phyloP scores from a whole-genome alignment of 2,329 filamentous ascomycete species.

The Aphanoascus verrucosus region DNA sequence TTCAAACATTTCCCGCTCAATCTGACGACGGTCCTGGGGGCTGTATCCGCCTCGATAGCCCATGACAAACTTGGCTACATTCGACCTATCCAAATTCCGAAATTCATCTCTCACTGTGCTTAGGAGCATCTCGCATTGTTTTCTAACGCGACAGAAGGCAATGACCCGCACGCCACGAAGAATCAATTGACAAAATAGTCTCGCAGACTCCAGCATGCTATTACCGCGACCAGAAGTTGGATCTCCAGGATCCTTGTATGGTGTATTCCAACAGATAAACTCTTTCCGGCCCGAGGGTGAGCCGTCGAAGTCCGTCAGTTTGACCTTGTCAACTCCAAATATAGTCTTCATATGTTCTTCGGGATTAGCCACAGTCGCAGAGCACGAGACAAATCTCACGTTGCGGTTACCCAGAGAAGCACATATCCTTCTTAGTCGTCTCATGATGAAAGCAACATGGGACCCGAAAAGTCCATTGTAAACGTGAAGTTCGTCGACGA shows the following conservation, averaged over 20 bases:
- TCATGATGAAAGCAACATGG: conserved; percentile 91
- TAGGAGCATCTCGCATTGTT: conserved; percentile 76
- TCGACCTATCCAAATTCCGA: conserved; percentile 57
- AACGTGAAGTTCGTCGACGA: conserved; percentile 85
- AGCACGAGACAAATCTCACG: conserved; percentile 89
- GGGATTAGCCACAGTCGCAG: conserved; percentile 90
- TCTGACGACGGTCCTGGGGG: conserved; percentile 72
- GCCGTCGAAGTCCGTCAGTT: conserved; percentile 78
- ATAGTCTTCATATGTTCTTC: conserved; percentile 83
- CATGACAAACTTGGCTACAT: conserved; percentile 75
- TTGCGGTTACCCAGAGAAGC: conserved; percentile 76
- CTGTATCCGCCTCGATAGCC: conserved; percentile 93
- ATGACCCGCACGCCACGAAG: conserved; percentile 83
- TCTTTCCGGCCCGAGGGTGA: conserved; percentile 88
- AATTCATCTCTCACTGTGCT: conserved; percentile 71
- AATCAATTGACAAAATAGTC: conserved; percentile 81
- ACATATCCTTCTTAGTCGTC: conserved; percentile 74
- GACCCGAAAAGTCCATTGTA: conserved; percentile 93
- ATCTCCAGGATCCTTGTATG: conserved; percentile 79
- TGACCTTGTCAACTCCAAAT: conserved; percentile 77
- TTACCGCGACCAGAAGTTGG: conserved; percentile 77
- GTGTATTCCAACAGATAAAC: conserved; percentile 96
- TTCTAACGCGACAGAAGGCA: conserved; percentile 79
- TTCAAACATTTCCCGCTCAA: conserved; percentile 95
- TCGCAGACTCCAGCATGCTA: conserved; percentile 72